Percentiles rank a stretch among this genome's conserved stretches.
Evolutionary conservation across 2,329 filamentous ascomycete species (phyloP).

Genomic region (Neodidymelliopsis sp.): DNA sequence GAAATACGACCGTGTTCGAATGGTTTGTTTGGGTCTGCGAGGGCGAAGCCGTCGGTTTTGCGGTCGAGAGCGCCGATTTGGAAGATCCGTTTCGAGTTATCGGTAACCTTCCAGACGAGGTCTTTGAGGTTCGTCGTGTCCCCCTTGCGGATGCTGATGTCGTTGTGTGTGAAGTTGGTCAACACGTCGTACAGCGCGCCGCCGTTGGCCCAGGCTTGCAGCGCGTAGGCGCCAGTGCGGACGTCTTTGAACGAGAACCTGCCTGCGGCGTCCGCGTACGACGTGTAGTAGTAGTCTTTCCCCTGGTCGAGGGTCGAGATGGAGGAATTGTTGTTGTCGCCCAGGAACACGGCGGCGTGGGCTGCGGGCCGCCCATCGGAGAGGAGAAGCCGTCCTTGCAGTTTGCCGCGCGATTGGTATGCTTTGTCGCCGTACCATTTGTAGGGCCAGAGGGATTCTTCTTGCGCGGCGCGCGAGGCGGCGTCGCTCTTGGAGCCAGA

Average conservation of each 20-base stretch:
- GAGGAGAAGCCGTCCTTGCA: slow-evolving; percentile 55
- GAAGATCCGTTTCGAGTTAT: slow-evolving; percentile 53
- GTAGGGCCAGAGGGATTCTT: slow-evolving; percentile 58
- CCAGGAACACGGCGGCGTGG: slow-evolving; percentile 59
- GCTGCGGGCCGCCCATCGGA: slow-evolving; percentile 59
- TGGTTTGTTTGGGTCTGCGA: slow-evolving; percentile 51
- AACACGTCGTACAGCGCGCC: slow-evolving; percentile 55
- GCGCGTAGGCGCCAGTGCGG: slow-evolving; percentile 54
- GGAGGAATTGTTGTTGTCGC: slow-evolving; percentile 56
- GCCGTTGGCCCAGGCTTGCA: slow-evolving; percentile 61
- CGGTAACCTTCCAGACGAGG: slow-evolving; percentile 53
- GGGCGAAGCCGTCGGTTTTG: slow-evolving; percentile 54
- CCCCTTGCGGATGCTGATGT: slow-evolving; percentile 49
- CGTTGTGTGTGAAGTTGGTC: slow-evolving; percentile 54
- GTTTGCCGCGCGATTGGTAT: slow-evolving; percentile 59
- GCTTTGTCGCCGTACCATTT: slow-evolving; percentile 56
- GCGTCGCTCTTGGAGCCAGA: slow-evolving; percentile 57
- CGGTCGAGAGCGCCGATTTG: slow-evolving; percentile 60
- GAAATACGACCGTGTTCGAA: slow-evolving; percentile 56
- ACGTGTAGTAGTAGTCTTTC: slow-evolving; percentile 59
- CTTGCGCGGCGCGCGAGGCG: slow-evolving; percentile 48
- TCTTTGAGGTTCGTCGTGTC: slow-evolving; percentile 50
- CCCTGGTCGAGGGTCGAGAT: slow-evolving; percentile 59
- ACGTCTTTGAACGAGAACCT: slow-evolving; percentile 56
- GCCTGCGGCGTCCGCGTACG: slow-evolving; percentile 54